Base-by-base conservation (phyloP, 371 early-diverging fungal species). In the Thermomucor indicae-seudaticae region DNA sequence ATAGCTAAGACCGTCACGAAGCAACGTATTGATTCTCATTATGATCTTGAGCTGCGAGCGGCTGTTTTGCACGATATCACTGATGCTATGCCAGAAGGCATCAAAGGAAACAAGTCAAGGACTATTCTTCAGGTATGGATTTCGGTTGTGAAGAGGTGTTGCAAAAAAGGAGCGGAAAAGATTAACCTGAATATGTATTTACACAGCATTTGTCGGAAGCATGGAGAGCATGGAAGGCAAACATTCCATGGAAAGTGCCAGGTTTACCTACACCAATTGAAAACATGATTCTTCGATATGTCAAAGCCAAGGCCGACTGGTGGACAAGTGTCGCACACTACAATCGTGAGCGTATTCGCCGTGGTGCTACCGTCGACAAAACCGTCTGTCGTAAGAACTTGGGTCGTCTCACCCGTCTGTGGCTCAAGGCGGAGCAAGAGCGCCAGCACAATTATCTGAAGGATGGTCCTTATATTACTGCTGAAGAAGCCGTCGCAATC, bases 301-400 rank as follows among this genome's bases (percentile, higher is more conserved):
- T 99, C 64, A 95, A 96, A 72, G 84, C 92, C 48, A 99, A 98
- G 80, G 96, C 98, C 25, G 98, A 97, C 67, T 98, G 98, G 98
- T 99, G 99, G 98, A 96, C 96, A 3, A 91, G 91, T 32, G 96
- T 94, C 30, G 88, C 98, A 10, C 94, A 98, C 67, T 96, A 95
- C 70, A 97, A 96, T 73, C 90, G 99, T 66, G 97, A 98, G 68
- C 93, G 98, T 75, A 96, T 98, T 62, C 88, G 94, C 45, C 89
- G 95, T 60, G 99, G 98, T 62, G 97, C 99, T n/a, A 98, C 98
- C 10, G 97, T 96, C 25, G 98, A 99, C 71, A 98, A 98, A 75
- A 96, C 96, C 8, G 95, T 96, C 12, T 90, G 90, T 49, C 92
- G 94, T 65, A 99, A 99, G 84, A 97, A 97, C 67, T 77, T 98